Evolutionary conservation across 139 green algal genomes (phyloP).

Genomic region (Monoraphidium neglectum): DNA sequence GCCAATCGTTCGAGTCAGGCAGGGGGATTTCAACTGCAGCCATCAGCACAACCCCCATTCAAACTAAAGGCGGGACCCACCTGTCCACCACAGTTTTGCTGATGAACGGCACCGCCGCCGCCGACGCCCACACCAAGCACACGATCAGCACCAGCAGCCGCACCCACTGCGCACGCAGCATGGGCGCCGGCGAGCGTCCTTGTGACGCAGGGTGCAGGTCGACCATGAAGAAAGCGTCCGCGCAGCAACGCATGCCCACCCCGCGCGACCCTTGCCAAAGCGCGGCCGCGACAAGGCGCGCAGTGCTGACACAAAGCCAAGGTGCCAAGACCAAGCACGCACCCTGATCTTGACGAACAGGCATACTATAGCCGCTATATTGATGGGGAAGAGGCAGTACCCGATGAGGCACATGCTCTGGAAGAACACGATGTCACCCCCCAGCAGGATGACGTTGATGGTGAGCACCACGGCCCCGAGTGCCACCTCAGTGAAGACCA

Average conservation of each 20-base stretch:
- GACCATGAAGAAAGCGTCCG: too few species aligned
- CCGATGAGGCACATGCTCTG: constrained; percentile 94
- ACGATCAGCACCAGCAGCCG: constrained; percentile 48
- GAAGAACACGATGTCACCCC: constrained; percentile 97
- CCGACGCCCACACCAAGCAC: constrained; percentile 77
- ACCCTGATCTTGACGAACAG: constrained; percentile 29
- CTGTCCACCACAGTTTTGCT: constrained; percentile 63
- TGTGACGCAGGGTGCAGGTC: too few species aligned
- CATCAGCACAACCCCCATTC: not conserved
- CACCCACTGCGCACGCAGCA: constrained; percentile 34
- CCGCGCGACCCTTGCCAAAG: too few species aligned
- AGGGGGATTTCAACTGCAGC: not conserved
- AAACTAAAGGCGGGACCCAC: constrained; percentile 17
- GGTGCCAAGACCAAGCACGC: not conserved
- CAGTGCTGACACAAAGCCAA: not conserved
- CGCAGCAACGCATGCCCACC: not conserved
- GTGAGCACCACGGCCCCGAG: constrained; percentile 93
- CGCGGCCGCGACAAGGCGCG: not conserved
- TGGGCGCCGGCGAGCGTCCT: too few species aligned
- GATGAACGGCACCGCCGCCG: constrained; percentile 92
- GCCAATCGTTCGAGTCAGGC: too few species aligned
- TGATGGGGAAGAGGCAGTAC: constrained; percentile 99
- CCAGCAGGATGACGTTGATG: constrained; percentile 94
- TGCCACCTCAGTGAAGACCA: constrained; percentile 90
- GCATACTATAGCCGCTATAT: constrained; percentile 80